Percentiles rank a stretch among this genome's conserved stretches.
These are phyloP conservation scores for Baudoinia panamericana DNA, from an alignment of 495 filamentous ascomycete species.

Conservation along the genomic window DNA sequence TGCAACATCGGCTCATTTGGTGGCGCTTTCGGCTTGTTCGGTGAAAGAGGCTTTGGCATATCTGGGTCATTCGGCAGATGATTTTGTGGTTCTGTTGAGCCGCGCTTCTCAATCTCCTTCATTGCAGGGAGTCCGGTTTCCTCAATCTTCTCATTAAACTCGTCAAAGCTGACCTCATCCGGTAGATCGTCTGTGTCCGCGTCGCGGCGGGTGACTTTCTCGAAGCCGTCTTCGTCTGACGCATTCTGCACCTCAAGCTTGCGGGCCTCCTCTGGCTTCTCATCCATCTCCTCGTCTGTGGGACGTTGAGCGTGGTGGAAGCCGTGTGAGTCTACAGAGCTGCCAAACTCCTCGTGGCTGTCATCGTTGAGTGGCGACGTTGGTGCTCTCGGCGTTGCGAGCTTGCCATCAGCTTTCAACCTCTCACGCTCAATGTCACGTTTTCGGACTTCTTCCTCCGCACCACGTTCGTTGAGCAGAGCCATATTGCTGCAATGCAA, in stretches of 20 bases:
- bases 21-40: conserved; percentile 16
- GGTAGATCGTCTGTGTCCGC: conserved; percentile 51
- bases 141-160: conserved; percentile 34
- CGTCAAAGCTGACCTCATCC: conserved; percentile 44
- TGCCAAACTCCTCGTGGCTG: conserved; percentile 30
- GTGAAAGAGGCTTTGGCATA: conserved; percentile 27
- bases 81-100: background rate
- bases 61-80: conserved; percentile 23
- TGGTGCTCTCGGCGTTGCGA: conserved; percentile 32
- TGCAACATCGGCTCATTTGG: background rate
- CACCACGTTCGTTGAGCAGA: conserved; percentile 81
- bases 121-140: conserved; percentile 8
- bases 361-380: conserved; percentile 22
- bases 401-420: conserved; percentile 56
- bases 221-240: conserved; percentile 86
- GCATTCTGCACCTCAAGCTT: conserved; percentile 58
- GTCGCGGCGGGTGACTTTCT: conserved; percentile 65
- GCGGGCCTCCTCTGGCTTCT: conserved; percentile 35
- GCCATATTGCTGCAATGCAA: conserved; percentile 99
- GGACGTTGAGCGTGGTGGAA: conserved; percentile 36
- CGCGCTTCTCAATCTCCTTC: conserved; percentile 10
- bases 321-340: conserved; percentile 31
- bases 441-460: conserved; percentile 70
- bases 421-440: conserved; percentile 72
- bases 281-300: conserved; percentile 22